These are phyloP conservation scores for Phytophthora parvispora DNA, from an alignment of 352 stramenopile genomes.

Conservation along the genomic window DNA sequence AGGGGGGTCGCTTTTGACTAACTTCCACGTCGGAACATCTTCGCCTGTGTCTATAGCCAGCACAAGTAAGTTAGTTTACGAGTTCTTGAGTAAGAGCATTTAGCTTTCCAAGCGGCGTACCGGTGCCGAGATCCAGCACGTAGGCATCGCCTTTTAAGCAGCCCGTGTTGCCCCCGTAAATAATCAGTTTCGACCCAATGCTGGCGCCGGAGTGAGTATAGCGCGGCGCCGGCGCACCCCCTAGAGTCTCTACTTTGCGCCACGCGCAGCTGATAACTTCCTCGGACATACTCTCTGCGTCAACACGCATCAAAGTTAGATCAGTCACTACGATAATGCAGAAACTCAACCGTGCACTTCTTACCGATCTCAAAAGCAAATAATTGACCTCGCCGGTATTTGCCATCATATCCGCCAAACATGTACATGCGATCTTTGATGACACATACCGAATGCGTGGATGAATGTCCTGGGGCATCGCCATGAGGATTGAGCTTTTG, in stretches of 20 bases:
- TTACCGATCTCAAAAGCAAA: conserved; percentile 59
- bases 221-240: conserved; percentile 44
- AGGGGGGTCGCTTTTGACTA: conserved; percentile 50
- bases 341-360: background rate
- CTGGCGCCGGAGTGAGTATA: conserved; percentile 64
- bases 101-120: conserved; percentile 20
- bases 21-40: conserved; percentile 57
- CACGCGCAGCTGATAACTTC: conserved; percentile 52
- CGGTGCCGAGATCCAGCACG: conserved; percentile 54
- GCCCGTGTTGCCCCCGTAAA: conserved; percentile 69
- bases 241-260: conserved; percentile 49
- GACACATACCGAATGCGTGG: conserved; percentile 67
- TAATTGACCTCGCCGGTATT: conserved; percentile 57
- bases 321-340: background rate
- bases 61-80: background rate
- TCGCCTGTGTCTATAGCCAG: conserved; percentile 20
- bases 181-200: conserved; percentile 59
- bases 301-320: conserved; percentile 6
- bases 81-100: background rate
- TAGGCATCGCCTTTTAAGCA: conserved; percentile 70
- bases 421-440: conserved; percentile 64
- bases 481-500: conserved; percentile 49
- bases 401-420: conserved; percentile 73
- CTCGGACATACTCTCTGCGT: conserved; percentile 34
- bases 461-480: conserved; percentile 53